phyloP scores from a whole-genome alignment of 352 stramenopile species.

The Phytopythium oedochilum region DNA sequence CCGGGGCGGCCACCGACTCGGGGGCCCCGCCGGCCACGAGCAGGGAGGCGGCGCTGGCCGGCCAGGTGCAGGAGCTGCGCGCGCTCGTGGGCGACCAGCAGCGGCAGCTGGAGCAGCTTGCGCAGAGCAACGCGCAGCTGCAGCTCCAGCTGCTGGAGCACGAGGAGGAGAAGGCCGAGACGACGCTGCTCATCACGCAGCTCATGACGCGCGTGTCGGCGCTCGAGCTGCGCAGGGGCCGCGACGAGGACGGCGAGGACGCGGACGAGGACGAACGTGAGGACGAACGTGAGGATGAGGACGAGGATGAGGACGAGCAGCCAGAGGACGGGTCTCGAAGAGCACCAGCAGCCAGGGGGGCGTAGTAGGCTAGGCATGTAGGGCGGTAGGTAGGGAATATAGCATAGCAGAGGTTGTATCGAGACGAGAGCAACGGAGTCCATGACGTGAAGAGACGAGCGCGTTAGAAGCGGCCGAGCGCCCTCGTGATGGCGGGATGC shows the following conservation, averaged over 20 bases:
- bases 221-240: constrained; percentile 56
- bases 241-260: constrained; percentile 19
- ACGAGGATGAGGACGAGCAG: constrained; percentile 1
- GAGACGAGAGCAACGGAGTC: too few relatives aligned
- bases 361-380: too few relatives aligned
- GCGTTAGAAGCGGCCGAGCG: too few relatives aligned
- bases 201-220: constrained; percentile 81
- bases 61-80: constrained; percentile 48
- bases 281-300: constrained; percentile 21
- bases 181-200: constrained; percentile 80
- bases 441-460: too few relatives aligned
- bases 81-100: constrained; percentile 49
- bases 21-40: constrained; percentile 2
- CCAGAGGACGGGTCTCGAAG: too few relatives aligned
- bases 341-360: too few relatives aligned
- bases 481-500: too few relatives aligned
- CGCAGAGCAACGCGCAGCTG: constrained; percentile 71
- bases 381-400: too few relatives aligned
- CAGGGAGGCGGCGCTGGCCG: constrained; percentile 17
- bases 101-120: constrained; percentile 69
- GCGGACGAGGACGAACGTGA: constrained; percentile 23
- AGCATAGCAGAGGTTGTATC: not conserved
- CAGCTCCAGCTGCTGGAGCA: constrained; percentile 79
- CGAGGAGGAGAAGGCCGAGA: constrained; percentile 80
- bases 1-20: not conserved